Base-by-base conservation (phyloP, 805 yeast genomes). In the Lachancea waltii region DNA sequence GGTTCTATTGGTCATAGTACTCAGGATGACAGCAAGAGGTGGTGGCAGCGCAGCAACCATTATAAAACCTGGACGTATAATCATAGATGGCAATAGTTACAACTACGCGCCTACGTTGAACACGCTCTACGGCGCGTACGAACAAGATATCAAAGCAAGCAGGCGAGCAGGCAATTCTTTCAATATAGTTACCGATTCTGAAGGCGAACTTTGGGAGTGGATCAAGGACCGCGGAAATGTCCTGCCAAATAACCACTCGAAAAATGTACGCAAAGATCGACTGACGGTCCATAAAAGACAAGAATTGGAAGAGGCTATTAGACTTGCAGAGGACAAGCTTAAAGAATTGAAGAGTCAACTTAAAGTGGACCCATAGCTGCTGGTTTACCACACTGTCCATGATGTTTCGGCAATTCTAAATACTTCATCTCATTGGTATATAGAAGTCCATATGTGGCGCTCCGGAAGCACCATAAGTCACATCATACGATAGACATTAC, bases 121-220 rank as follows among this genome's bases (percentile, higher is more conserved):
- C 13, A 53, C 69, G 8, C 54, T 58, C 21, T 56, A 64, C 38
- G 45, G 47, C 11, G 47, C 45, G 24, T 55, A 56, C 44, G 56
- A 52, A 44, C 47, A 53, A 11, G 53, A 53, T 26, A 42, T 52
- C 19, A 49, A 41, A 35, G 15, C 28, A 3, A 9, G 30, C 26
- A 38, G 33, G 23, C 41, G 39, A 10, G 28, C 32, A 14, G 24
- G 30, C 40, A 50, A 30, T 36, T 45, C 27, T 36, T 33, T 39
- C 9, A 46, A 63, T 43, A 41, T 62, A 44, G 49, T 59, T 14
- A 49, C 64, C 42, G 65, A 67, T 39, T 73, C 77, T 42, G 87
- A 84, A 57, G 65, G 70, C 13, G 69, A 70, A 17, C 53, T 84
- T 30, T 84, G 92, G 92, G 70, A 75, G 32, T 84, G 95, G 95